Percentiles rank a stretch among this genome's conserved stretches.
Evolutionary conservation across 2,329 filamentous ascomycete species (phyloP).

Genomic region (Dactylellina parvicollis): DNA sequence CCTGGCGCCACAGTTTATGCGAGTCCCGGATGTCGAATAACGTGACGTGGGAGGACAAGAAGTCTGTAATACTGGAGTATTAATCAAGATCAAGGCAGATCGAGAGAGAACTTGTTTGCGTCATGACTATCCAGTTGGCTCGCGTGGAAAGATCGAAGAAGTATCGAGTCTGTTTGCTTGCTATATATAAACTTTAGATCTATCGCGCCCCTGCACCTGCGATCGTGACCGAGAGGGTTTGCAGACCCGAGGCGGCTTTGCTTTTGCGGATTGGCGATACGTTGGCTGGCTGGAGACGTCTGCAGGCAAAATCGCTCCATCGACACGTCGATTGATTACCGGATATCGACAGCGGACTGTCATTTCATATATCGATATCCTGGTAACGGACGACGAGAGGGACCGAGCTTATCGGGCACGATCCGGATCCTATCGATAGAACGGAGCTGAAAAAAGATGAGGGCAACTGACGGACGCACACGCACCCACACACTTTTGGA

Average conservation of each 20-base stretch:
- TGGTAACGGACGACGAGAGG: neutral
- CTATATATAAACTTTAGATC: no score
- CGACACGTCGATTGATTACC: neutral
- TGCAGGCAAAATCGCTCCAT: neutral
- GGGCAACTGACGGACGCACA: conserved; percentile 11
- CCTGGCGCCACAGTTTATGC: conserved; percentile 44
- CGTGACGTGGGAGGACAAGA: conserved; percentile 25
- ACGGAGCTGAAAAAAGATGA: conserved; percentile 3
- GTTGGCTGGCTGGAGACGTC: neutral
- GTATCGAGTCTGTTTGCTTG: neutral
- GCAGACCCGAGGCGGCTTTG: no score
- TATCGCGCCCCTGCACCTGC: no score
- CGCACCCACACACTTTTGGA: conserved; percentile 13
- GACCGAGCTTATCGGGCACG: conserved; percentile 37
- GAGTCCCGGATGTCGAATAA: conserved; percentile 27
- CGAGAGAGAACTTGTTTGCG: conserved; percentile 6
- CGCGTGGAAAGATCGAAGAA: neutral
- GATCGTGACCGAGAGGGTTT: no score
- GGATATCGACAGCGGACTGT: no score
- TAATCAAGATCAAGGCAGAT: conserved; percentile 41
- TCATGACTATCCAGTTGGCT: neutral
- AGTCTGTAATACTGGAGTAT: neutral
- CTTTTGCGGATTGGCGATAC: no score
- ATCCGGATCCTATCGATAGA: conserved; percentile 29
- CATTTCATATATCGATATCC: no score